A percentile compares a stretch with the other conserved stretches of the same genome.
Evolutionary conservation across 2,329 filamentous ascomycete species (phyloP).

Genomic region (Xylaria sp.): DNA sequence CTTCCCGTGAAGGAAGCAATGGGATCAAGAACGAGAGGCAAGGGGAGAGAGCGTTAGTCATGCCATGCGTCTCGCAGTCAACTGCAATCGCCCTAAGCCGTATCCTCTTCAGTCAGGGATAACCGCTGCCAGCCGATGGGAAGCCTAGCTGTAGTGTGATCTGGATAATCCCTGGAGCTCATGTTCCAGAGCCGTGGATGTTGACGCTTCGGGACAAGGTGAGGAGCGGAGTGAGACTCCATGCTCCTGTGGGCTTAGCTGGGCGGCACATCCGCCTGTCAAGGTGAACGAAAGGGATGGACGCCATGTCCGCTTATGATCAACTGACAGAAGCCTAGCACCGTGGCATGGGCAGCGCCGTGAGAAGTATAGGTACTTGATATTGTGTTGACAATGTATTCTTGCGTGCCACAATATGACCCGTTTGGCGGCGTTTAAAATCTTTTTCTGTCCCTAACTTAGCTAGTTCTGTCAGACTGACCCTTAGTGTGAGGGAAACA

Average conservation of each 20-base stretch:
- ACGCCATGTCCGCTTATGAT: conserved; percentile 15
- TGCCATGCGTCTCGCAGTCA: conserved; percentile 13
- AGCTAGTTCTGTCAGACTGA: conserved; percentile 1
- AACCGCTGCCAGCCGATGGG: conserved; percentile 10
- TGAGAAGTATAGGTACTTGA: conserved; percentile 11
- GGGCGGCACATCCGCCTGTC: conserved; percentile 28
- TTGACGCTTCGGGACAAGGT: conserved; percentile 27
- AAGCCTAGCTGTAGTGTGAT: conserved; percentile 1
- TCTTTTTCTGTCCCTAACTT: not conserved
- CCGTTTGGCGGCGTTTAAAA: conserved; percentile 7
- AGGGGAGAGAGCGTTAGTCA: conserved; percentile 6
- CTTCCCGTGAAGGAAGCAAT: conserved; percentile 1
- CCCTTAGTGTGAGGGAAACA: not conserved
- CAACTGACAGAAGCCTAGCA: conserved; percentile 20
- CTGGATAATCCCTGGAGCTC: conserved; percentile 6
- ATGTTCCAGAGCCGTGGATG: conserved; percentile 34
- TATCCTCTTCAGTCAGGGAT: not conserved
- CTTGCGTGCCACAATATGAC: not conserved
- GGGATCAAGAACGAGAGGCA: not conserved
- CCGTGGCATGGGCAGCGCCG: conserved; percentile 12
- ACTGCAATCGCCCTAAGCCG: not conserved
- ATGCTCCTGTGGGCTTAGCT: conserved; percentile 23
- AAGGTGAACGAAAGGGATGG: conserved; percentile 12
- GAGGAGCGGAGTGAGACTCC: conserved; percentile 24
- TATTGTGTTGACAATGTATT: not conserved